Base-by-base conservation (phyloP, 2,329 filamentous ascomycete species). In the Neocucurbitaria cava region DNA sequence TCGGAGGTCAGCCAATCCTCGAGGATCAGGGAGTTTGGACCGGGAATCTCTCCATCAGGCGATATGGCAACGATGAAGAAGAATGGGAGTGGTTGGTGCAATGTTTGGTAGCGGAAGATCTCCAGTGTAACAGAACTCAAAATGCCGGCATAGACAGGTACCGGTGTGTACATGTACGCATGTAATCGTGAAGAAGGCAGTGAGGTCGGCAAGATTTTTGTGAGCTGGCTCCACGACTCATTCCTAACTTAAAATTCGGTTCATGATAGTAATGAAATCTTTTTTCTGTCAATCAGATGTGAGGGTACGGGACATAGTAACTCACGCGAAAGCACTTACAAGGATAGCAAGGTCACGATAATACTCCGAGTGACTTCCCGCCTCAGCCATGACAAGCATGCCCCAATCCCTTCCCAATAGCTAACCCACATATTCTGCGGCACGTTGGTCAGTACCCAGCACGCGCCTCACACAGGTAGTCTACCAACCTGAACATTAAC, bases 361-460 rank as follows among this genome's bases (percentile, higher is more conserved):
- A 52, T 35, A 5, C 38, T 46, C 31, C 33, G 35, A 51, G 35
- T 21, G 23, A 9, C 43, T 36, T 41, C 44, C 35, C 45, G 33
- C 46, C 43, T 38, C 43, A 38, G 46, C 42, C 49, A 63, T 45
- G 39, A 45, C 56, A 44, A 46, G 51, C 50, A 46, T 46, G 30
- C 43, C 24, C 42, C 46, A 46, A 28, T 31, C 24, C 33, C 49
- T 30, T 47, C 43, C 44, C 42, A 31, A 52, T 52, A 23, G 46
- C 44, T 50, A 54, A 40, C 49, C 39, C 46, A 24, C 39, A 23
- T 35, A 46, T 41, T 36, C 31, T 52, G 41, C 49, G 40, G 52
- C 58, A 54, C 53, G 28, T 46, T 33, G 23, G 48, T 59, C 46
- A 59, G 60, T 58, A 59, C 39, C 46, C 55, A 58, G 54, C 46